Evolutionary conservation across 495 filamentous ascomycete species (phyloP).

Genomic region (Extremus antarcticus): DNA sequence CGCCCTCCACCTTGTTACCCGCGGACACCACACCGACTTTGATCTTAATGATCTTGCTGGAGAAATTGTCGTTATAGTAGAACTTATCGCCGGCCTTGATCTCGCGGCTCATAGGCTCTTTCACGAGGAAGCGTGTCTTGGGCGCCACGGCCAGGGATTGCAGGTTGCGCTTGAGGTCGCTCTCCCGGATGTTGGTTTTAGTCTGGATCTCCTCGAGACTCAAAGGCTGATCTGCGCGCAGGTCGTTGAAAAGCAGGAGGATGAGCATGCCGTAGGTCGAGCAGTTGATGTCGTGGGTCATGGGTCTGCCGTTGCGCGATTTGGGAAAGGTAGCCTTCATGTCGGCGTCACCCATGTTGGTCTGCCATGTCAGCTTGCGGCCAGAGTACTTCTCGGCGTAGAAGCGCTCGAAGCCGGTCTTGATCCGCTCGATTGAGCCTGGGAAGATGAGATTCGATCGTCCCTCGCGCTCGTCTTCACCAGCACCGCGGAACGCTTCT

Average conservation of each 20-base stretch:
- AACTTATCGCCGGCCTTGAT: slow-evolving; percentile 74
- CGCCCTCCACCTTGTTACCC: slow-evolving; percentile 72
- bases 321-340: slow-evolving; percentile 69
- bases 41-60: slow-evolving; percentile 71
- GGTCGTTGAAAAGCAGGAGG: slow-evolving; percentile 77
- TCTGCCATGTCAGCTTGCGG: slow-evolving; percentile 74
- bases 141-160: slow-evolving; percentile 78
- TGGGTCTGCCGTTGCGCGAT: slow-evolving; percentile 46
- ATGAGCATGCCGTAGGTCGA: slow-evolving; percentile 90
- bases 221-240: slow-evolving; percentile 51
- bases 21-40: slow-evolving; percentile 64
- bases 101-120: slow-evolving; percentile 72
- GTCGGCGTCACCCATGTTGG: slow-evolving; percentile 75
- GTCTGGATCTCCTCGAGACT: slow-evolving; percentile 79
- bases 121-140: slow-evolving; percentile 70
- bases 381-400: slow-evolving; percentile 83
- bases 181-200: slow-evolving; percentile 65
- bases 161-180: slow-evolving; percentile 71
- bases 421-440: slow-evolving; percentile 59
- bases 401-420: slow-evolving; percentile 79
- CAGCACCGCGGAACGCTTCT: slow-evolving; percentile 63
- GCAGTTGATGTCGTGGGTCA: slow-evolving; percentile 81
- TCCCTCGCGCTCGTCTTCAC: slow-evolving; percentile 33
- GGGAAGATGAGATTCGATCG: slow-evolving; percentile 53
- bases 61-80: slow-evolving; percentile 73